Evolutionary conservation across 1,284 basidiomycete genomes (phyloP).

Genomic region (Thecaphora thlaspeos): DNA sequence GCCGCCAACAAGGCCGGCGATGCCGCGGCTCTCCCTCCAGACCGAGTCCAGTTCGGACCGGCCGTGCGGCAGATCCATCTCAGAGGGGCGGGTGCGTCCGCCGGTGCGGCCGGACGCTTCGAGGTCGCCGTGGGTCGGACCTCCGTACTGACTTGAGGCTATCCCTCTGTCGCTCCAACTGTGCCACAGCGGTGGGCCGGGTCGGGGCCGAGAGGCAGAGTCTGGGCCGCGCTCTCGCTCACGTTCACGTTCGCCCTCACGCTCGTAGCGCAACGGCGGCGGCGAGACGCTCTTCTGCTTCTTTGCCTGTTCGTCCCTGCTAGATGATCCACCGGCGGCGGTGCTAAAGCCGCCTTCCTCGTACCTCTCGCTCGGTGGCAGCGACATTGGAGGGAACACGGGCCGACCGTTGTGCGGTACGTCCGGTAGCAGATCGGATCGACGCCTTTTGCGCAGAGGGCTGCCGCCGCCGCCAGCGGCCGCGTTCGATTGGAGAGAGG

Average conservation of each 20-base stretch:
- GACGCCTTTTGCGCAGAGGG: conserved; percentile 25
- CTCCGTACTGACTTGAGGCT: neutral
- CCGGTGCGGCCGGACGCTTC: too few species aligned
- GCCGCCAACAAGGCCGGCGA: neutral
- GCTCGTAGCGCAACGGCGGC: neutral
- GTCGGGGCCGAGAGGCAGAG: neutral
- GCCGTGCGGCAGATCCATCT: too few species aligned
- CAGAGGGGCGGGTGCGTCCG: too few species aligned
- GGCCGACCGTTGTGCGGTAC: neutral
- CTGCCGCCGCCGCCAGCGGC: conserved; percentile 9
- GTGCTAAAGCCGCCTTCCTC: neutral
- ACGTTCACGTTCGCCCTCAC: neutral
- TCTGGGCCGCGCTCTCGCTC: neutral
- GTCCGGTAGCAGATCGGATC: conserved; percentile 6
- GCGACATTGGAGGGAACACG: neutral
- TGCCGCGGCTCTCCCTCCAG: neutral
- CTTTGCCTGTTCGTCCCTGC: neutral
- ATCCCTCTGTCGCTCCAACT: neutral
- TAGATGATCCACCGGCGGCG: neutral
- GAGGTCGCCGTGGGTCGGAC: neutral
- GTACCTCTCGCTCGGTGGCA: neutral
- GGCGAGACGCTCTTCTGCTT: neutral
- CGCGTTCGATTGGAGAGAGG: conserved; percentile 3
- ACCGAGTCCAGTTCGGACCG: neutral
- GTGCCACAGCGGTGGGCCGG: neutral